Evolutionary conservation across 371 early-diverging fungal genomes (phyloP).

Genomic region (Mortierella sp.): DNA sequence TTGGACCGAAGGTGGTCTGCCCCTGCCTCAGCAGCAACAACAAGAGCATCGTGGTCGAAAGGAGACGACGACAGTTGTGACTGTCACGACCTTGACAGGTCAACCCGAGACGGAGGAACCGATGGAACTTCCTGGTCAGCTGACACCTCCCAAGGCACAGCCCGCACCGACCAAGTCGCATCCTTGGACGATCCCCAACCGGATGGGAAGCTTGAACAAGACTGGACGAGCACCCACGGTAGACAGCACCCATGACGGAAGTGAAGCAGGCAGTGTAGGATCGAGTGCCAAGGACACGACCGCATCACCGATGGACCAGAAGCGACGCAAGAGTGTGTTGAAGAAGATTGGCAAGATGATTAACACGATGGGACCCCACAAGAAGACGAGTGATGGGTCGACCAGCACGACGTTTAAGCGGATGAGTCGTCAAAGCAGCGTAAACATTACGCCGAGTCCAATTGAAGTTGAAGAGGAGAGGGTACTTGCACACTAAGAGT

Average conservation of each 20-base stretch:
- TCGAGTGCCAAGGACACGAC: constrained; percentile 11
- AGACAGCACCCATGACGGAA: constrained; percentile 20
- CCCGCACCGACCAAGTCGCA: too few species aligned
- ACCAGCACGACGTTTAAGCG: constrained; percentile 10
- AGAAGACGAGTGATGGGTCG: constrained; percentile 4
- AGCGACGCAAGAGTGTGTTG: constrained; percentile 35
- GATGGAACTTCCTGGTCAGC: too few species aligned
- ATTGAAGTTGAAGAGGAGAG: constrained; percentile 30
- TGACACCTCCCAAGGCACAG: too few species aligned
- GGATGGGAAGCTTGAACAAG: constrained; percentile 15
- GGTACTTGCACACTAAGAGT: too few species aligned
- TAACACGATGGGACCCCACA: constrained; percentile 14
- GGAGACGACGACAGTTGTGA: too few species aligned
- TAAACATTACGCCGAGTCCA: constrained; percentile 19
- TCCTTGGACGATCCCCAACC: constrained; percentile 1
- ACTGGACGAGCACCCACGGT: constrained; percentile 24
- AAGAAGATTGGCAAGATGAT: constrained; percentile 49
- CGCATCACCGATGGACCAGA: not conserved
- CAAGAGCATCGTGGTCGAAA: not conserved
- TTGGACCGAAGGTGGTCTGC: too few species aligned
- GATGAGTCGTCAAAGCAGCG: constrained; percentile 34
- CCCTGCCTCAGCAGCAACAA: not conserved
- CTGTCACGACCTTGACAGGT: not conserved
- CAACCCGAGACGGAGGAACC: too few species aligned
- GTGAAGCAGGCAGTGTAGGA: constrained; percentile 25